These are phyloP conservation scores for Acrocalymma vagum DNA, from an alignment of 2,329 filamentous ascomycete genomes.

Conservation along the genomic window DNA sequence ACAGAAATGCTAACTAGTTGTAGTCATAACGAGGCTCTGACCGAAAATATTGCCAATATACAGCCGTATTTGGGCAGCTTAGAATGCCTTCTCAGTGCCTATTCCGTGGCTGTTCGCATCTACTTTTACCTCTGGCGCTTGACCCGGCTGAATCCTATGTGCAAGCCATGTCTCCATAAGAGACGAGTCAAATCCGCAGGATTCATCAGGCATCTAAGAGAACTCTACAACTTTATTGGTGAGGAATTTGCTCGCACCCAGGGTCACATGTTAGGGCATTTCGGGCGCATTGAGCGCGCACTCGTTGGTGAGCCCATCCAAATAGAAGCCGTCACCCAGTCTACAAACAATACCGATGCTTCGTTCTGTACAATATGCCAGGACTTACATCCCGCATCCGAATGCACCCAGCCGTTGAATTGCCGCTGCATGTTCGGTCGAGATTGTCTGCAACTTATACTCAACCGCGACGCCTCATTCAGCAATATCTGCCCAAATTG, in stretches of 20 bases:
- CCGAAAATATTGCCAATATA: neutral
- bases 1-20: neutral
- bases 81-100: slow-evolving; percentile 7
- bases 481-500: slow-evolving; percentile 15
- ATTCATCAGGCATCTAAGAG: slow-evolving; percentile 1
- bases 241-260: slow-evolving; percentile 10
- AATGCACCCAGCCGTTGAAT: slow-evolving; percentile 5
- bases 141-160: slow-evolving; percentile 5
- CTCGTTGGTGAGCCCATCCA: slow-evolving; percentile 8
- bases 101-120: slow-evolving; percentile 12
- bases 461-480: slow-evolving; percentile 13
- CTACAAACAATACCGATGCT: neutral
- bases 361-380: slow-evolving; percentile 13
- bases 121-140: slow-evolving; percentile 14
- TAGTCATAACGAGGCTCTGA: slow-evolving; percentile 7
- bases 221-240: slow-evolving; percentile 1
- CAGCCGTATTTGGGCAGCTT: slow-evolving; percentile 1
- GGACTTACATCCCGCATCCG: slow-evolving; percentile 1
- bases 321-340: slow-evolving; percentile 2
- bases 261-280: slow-evolving; percentile 3
- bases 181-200: neutral
- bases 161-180: slow-evolving; percentile 1
- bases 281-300: slow-evolving; percentile 1
- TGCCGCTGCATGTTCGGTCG: slow-evolving; percentile 10
- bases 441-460: slow-evolving; percentile 7